These are phyloP conservation scores for Malbranchea cinnamomea DNA, from an alignment of 2,329 filamentous ascomycete species.

Conservation along the genomic window DNA sequence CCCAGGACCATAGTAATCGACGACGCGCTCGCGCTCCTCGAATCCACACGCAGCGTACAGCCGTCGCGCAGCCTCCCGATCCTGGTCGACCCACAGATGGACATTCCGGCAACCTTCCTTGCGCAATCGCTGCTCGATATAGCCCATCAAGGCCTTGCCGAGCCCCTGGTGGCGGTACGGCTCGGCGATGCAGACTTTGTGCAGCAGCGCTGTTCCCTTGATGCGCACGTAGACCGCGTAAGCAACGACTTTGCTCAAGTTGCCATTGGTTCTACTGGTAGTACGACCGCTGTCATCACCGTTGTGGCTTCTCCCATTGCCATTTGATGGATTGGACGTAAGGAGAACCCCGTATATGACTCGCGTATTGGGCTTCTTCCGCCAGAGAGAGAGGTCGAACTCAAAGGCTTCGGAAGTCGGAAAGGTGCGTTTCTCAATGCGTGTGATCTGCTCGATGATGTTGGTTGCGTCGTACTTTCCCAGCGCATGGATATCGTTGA, in stretches of 20 bases:
- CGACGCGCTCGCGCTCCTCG: constrained; percentile 29
- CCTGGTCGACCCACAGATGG: constrained; percentile 38
- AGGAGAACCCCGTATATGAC: constrained; percentile 22
- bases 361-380: constrained; percentile 34
- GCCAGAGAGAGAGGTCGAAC: constrained; percentile 30
- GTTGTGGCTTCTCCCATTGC: no score
- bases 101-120: constrained; percentile 34
- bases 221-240: constrained; percentile 35
- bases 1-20: constrained; percentile 36
- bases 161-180: constrained; percentile 32
- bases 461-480: constrained; percentile 20
- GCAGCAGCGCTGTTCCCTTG: constrained; percentile 31
- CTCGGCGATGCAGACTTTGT: constrained; percentile 38
- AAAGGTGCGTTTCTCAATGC: constrained; percentile 36
- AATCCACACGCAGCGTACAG: constrained; percentile 34
- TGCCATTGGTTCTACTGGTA: no score
- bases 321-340: no score
- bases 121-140: constrained; percentile 27
- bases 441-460: constrained; percentile 22
- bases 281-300: no score
- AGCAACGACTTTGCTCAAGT: no score
- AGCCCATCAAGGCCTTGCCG: constrained; percentile 30
- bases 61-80: constrained; percentile 27
- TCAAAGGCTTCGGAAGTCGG: constrained; percentile 36
- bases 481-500: constrained; percentile 26